phyloP scores from a whole-genome alignment of 2,329 filamentous ascomycete species.

The Stromatinia cepivora region DNA sequence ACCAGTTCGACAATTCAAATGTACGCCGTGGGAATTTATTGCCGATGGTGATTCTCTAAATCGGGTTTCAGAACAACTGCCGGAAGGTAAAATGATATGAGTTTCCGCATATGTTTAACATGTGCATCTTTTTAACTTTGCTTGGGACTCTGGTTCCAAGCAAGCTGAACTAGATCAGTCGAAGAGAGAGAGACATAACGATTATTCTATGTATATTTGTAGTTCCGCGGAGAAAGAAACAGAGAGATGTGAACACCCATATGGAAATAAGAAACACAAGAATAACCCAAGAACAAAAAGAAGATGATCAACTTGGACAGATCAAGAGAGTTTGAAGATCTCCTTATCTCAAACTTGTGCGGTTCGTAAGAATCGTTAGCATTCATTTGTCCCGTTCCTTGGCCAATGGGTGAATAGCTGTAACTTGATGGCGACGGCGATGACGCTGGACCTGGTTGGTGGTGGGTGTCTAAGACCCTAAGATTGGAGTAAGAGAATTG shows the following conservation, averaged over 20 bases:
- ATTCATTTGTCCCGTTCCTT: background rate
- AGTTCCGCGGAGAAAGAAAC: background rate
- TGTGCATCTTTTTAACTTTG: background rate
- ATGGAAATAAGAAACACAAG: background rate
- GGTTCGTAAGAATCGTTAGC: background rate
- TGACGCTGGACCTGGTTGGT: background rate
- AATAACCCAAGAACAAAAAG: constrained; percentile 5
- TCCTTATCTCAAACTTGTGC: background rate
- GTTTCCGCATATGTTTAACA: background rate
- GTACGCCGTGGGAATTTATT: background rate
- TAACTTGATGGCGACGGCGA: background rate
- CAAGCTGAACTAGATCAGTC: background rate
- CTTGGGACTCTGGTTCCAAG: background rate
- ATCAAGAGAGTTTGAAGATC: background rate
- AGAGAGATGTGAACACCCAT: background rate
- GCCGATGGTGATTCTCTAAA: background rate
- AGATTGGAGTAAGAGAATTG: background rate
- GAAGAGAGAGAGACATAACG: background rate
- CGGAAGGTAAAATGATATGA: background rate
- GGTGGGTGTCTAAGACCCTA: background rate
- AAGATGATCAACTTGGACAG: constrained; percentile 5
- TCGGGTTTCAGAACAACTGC: constrained; percentile 8
- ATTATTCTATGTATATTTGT: background rate
- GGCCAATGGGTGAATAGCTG: background rate
- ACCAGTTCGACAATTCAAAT: background rate